These are phyloP conservation scores for Mangifera indica DNA, from an alignment of 345 rosid genomes.

Conservation along the genomic window DNA sequence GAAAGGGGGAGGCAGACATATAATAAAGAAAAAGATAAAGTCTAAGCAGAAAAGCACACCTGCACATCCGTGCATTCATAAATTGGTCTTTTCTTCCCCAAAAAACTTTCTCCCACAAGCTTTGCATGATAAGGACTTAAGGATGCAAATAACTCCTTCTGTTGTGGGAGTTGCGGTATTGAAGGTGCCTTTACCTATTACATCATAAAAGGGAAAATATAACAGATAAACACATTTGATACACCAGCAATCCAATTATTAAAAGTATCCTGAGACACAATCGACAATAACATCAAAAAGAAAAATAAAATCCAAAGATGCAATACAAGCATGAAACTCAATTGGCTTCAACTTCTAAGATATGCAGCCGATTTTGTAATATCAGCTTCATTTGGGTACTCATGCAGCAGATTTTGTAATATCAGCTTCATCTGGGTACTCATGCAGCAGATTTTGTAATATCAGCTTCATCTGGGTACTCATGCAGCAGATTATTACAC, in stretches of 20 bases:
- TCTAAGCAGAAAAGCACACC: slow-evolving; percentile 39
- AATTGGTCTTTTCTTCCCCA: slow-evolving; percentile 81
- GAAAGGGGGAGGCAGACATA: neutral
- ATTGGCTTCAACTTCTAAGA: neutral
- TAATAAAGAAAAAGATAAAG: slow-evolving; percentile 5
- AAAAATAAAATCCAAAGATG: slow-evolving; percentile 11
- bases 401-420: too few relatives aligned
- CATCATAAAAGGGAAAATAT: slow-evolving; percentile 11
- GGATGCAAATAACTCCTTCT: slow-evolving; percentile 62
- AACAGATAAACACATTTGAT: neutral
- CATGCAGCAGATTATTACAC: too few relatives aligned
- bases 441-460: slow-evolving; percentile 20
- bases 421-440: too few relatives aligned
- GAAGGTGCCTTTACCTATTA: slow-evolving; percentile 68
- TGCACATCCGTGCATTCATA: slow-evolving; percentile 84
- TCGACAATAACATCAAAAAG: neutral
- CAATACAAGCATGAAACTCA: neutral
- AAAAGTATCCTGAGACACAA: neutral
- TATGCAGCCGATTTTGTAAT: slow-evolving; percentile 19
- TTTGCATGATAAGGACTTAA: slow-evolving; percentile 73
- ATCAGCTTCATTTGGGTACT: too few relatives aligned
- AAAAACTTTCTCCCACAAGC: slow-evolving; percentile 92
- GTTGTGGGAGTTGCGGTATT: slow-evolving; percentile 80
- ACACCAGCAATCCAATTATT: neutral
- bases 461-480: too few relatives aligned